A percentile compares a stretch with the other conserved stretches of the same genome.
phyloP scores from a whole-genome alignment of 805 yeast species.

The Metschnikowia cubensis region DNA sequence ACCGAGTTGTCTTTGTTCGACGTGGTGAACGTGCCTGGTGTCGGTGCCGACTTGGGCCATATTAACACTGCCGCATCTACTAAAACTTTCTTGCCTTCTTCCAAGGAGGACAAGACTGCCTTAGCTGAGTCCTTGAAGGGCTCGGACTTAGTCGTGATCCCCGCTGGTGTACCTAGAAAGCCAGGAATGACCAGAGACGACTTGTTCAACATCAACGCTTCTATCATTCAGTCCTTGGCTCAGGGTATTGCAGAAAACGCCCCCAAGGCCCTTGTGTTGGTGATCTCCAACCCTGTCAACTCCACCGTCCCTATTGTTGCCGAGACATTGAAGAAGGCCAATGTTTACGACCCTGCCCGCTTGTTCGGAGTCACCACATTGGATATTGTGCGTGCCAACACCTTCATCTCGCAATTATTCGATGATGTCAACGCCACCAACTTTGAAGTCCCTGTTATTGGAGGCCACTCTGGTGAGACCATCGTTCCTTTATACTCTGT shows the following conservation, averaged over 20 bases:
- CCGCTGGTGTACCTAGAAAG: slow-evolving; percentile 91
- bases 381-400: slow-evolving; percentile 84
- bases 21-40: slow-evolving; percentile 82
- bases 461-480: slow-evolving; percentile 95
- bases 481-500: slow-evolving; percentile 78
- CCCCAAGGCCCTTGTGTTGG: slow-evolving; percentile 71
- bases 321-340: slow-evolving; percentile 65
- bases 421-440: slow-evolving; percentile 45
- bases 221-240: slow-evolving; percentile 70
- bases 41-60: slow-evolving; percentile 83
- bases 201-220: slow-evolving; percentile 77
- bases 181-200: slow-evolving; percentile 96
- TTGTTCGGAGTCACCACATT: slow-evolving; percentile 87
- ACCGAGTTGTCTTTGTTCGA: slow-evolving; percentile 74
- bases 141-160: slow-evolving; percentile 52
- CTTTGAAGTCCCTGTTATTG: slow-evolving; percentile 70
- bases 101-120: slow-evolving; percentile 44
- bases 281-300: slow-evolving; percentile 92
- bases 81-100: slow-evolving; percentile 57
- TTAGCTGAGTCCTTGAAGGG: slow-evolving; percentile 44
- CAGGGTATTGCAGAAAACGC: slow-evolving; percentile 68
- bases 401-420: slow-evolving; percentile 61
- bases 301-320: slow-evolving; percentile 89
- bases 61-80: slow-evolving; percentile 66
- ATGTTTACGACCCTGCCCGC: slow-evolving; percentile 65